These are phyloP conservation scores for Cinnamomum chago DNA, from an alignment of 164 flowering plant species.

Conservation along the genomic window DNA sequence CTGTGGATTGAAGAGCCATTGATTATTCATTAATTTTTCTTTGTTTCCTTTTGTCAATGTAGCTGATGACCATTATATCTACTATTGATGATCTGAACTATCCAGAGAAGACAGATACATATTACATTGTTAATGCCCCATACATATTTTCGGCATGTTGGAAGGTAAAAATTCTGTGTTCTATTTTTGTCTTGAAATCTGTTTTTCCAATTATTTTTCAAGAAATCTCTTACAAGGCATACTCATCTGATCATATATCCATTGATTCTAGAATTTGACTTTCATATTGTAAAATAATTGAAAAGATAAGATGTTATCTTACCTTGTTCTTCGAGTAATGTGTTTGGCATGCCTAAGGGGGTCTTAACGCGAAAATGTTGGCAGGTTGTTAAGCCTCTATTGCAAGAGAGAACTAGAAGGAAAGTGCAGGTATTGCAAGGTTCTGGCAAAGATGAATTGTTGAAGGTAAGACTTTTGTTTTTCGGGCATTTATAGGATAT, in stretches of 20 bases:
- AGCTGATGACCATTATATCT: constrained; percentile 76
- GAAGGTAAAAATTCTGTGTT: constrained; percentile 56
- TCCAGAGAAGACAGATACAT: constrained; percentile 97
- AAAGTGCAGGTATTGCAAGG: constrained; percentile 91
- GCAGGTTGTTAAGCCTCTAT: constrained; percentile 91
- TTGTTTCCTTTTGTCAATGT: constrained; percentile 29
- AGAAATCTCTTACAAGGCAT: not conserved
- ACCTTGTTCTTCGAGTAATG: not conserved
- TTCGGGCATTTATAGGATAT: no score
- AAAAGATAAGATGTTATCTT: constrained; percentile 1
- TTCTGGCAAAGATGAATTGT: constrained; percentile 69
- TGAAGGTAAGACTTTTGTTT: constrained; percentile 47
- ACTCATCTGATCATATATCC: not conserved
- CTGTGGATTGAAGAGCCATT: not conserved
- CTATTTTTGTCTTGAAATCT: not conserved
- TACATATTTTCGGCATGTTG: constrained; percentile 95
- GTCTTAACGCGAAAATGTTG: constrained; percentile 1
- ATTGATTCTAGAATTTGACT: not conserved
- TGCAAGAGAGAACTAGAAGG: constrained; percentile 91
- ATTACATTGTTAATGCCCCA: constrained; percentile 88
- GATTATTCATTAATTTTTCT: not conserved
- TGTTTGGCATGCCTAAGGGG: not conserved
- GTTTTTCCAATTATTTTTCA: not conserved
- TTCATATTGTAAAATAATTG: not conserved
- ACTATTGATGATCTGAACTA: constrained; percentile 94